Percentiles rank a stretch among this genome's conserved stretches.
These are phyloP conservation scores for Hyaloperonospora brassicae DNA, from an alignment of 352 stramenopile species.

Conservation along the genomic window DNA sequence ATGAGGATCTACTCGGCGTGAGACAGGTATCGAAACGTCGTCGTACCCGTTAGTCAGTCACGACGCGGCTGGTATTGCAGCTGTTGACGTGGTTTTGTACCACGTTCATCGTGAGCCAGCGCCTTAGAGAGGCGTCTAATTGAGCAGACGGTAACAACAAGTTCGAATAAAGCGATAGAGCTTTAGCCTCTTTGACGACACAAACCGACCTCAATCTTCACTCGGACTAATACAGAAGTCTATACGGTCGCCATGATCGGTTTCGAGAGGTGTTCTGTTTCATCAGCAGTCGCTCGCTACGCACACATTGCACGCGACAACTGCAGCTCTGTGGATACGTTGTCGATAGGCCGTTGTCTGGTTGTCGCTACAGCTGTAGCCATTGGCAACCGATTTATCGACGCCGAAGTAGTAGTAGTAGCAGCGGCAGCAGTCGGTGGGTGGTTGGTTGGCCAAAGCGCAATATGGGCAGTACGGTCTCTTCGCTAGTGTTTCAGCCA, in stretches of 20 bases:
- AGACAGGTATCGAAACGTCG: slow-evolving; percentile 9
- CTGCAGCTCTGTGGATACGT: slow-evolving; percentile 7
- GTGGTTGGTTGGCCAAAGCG: not conserved
- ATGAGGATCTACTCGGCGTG: slow-evolving; percentile 36
- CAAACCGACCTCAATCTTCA: slow-evolving; percentile 9
- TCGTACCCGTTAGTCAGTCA: slow-evolving; percentile 4
- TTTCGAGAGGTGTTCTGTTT: slow-evolving; percentile 27
- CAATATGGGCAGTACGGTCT: slow-evolving; percentile 74
- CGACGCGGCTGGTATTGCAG: not conserved
- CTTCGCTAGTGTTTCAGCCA: slow-evolving; percentile 86
- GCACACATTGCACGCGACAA: slow-evolving; percentile 1
- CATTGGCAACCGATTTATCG: too few species aligned
- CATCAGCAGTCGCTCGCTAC: slow-evolving; percentile 2
- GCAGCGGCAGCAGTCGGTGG: not conserved
- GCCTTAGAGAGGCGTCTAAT: too few species aligned
- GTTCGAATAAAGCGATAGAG: too few species aligned
- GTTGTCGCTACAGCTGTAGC: not conserved
- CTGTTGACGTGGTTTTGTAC: too few species aligned
- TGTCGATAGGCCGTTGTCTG: slow-evolving; percentile 1
- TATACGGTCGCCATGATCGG: slow-evolving; percentile 16
- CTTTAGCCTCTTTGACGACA: too few species aligned
- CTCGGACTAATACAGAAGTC: slow-evolving; percentile 10
- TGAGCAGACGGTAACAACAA: too few species aligned
- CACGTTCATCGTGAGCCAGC: too few species aligned
- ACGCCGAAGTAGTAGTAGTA: not conserved